These are phyloP conservation scores for Xylaria arbuscula DNA, from an alignment of 2,329 filamentous ascomycete genomes.

Conservation along the genomic window DNA sequence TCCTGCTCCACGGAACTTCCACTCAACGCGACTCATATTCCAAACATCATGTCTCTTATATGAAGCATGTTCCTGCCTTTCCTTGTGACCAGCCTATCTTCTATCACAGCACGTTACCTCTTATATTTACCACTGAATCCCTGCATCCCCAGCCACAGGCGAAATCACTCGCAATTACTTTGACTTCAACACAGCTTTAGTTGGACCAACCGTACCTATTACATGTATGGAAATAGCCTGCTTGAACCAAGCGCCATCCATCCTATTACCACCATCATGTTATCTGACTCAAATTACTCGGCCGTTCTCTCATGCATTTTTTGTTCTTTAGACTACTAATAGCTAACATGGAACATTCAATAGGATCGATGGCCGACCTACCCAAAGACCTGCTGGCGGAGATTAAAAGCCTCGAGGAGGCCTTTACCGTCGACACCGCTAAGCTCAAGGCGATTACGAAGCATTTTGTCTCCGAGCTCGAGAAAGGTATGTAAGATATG, in stretches of 20 bases:
- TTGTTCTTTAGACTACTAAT: not conserved
- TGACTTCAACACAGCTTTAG: not conserved
- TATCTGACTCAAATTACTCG: conserved; percentile 10
- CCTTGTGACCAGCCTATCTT: not conserved
- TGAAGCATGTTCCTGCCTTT: not conserved
- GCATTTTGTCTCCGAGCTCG: conserved; percentile 89
- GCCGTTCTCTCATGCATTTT: conserved; percentile 10
- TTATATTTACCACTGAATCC: not conserved
- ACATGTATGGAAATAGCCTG: conserved; percentile 34
- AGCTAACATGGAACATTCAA: conserved; percentile 16
- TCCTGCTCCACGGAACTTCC: conserved; percentile 9
- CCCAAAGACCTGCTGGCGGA: conserved; percentile 83
- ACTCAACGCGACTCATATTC: not conserved
- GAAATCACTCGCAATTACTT: not conserved
- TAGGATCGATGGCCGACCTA: conserved; percentile 91
- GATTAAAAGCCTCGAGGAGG: conserved; percentile 84
- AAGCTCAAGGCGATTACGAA: conserved; percentile 92
- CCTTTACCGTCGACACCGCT: conserved; percentile 79
- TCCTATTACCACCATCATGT: conserved; percentile 40
- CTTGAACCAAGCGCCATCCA: conserved; percentile 34
- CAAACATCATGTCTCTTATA: not conserved
- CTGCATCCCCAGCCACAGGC: not conserved
- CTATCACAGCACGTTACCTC: conserved; percentile 1
- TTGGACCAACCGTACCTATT: not conserved
- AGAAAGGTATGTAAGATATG: conserved; percentile 70